Base-by-base conservation (phyloP, 805 yeast species). In the Yarrowia sp. region DNA sequence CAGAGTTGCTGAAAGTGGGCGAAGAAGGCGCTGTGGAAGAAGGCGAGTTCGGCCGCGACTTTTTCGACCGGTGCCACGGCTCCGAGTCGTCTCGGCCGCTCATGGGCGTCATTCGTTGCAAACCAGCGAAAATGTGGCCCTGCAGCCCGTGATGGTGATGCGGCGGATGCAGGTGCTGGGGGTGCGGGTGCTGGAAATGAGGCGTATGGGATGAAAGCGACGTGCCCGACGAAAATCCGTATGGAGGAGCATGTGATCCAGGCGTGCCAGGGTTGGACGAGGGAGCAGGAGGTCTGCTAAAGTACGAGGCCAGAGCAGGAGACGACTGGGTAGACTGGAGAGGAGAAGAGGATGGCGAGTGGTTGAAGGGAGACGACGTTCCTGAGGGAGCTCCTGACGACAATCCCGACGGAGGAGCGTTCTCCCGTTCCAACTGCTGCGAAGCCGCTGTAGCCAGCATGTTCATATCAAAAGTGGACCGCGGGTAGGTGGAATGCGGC, bases 381-480 rank as follows among this genome's bases (percentile, higher is more conserved):
- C 69, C 69, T 7, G 64, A 58, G n/a, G 50, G 50, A 3, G 63
- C 42, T 42, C 47, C 61, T 0, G 61, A 55, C 8, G 64, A 57
- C 39, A 38, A 33, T 1, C 50, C 41, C 22, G 41, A 33, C 14
- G 39, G 18, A 1, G 63, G 64, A 2, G 64, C 64, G 51, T 69
- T 70, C 55, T 75, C 78, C 2, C 76, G 74, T 71, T 79, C 81
- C n/a, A 79, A 75, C 65, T 77, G 77, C 66, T 79, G 80, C 7
- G 81, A 73, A 1, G 81, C 81, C 1, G 81, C 82, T 1, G 79
- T 74, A 8, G 82, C 81, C 57, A 79, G 71, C 35, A 78, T 73
- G 67, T 78, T 76, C 73, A 78, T 78, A 65, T 78, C 81, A 62
- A 73, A 74, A 36, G 71, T 71, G 35, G 69, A 65, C 15, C 65